Evolutionary conservation across 768 basidiomycete genomes (phyloP).

Genomic region (Hericium alpestre): DNA sequence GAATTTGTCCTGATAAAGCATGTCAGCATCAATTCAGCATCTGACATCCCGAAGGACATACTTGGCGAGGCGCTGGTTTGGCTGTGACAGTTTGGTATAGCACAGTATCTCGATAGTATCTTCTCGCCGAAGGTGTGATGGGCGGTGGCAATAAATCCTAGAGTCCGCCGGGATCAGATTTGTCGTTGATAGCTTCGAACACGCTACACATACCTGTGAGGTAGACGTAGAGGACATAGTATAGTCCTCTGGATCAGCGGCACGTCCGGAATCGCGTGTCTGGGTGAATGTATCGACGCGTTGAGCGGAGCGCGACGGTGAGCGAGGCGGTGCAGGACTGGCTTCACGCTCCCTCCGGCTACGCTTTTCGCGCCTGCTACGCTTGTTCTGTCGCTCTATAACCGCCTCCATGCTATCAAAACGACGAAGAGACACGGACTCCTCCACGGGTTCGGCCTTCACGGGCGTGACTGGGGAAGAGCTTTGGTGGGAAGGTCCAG

Average conservation of each 20-base stretch:
- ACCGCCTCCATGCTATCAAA: constrained; percentile 72
- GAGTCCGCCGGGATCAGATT: not conserved
- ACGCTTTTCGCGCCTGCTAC: constrained; percentile 42
- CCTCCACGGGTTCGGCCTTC: constrained; percentile 51
- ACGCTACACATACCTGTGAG: constrained; percentile 4
- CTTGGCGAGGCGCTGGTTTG: constrained; percentile 5
- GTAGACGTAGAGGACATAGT: not conserved
- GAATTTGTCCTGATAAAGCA: constrained; percentile 4
- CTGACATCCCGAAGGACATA: not conserved
- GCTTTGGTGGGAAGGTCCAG: constrained; percentile 27
- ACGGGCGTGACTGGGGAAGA: constrained; percentile 44
- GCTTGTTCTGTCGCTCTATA: constrained; percentile 57
- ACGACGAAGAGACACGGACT: constrained; percentile 37
- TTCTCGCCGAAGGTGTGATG: constrained; percentile 9
- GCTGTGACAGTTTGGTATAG: constrained; percentile 10
- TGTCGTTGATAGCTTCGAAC: not conserved
- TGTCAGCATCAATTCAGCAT: not conserved
- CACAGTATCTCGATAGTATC: constrained; percentile 14
- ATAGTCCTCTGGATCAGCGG: constrained; percentile 8
- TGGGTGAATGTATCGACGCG: constrained; percentile 41
- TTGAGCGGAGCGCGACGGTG: constrained; percentile 23
- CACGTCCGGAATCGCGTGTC: constrained; percentile 40
- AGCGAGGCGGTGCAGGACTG: constrained; percentile 5
- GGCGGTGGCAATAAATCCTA: constrained; percentile 34
- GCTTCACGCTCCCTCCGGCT: constrained; percentile 36